Evolutionary conservation across 805 yeast species (phyloP), one percentile per base, ranked within the genome.

Genomic region (Kodamaea hsintzibuensis): DNA sequence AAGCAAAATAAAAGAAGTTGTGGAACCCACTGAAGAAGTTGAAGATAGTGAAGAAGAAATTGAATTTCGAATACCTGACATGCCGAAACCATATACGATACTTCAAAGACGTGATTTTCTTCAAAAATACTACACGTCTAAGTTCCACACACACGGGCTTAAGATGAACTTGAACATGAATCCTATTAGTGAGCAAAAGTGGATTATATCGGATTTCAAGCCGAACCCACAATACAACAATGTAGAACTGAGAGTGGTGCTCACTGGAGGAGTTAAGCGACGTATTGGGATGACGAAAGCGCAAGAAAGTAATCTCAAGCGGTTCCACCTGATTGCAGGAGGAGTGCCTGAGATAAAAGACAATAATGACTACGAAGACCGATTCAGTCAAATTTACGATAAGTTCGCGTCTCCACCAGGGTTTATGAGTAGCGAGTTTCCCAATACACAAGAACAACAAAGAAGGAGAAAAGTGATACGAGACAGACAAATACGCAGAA

Each of bases 401-500:
- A 69, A 69, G 55, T 67, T 71, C 47, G 71, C 72, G 51, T 67
- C 73, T 4, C 78, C 78, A 2, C 76, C 77, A 2, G 77, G 77
- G 14, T 73, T 69, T 55, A 73, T 73, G 76, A 57, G 59, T 16
- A 72, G 73, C 17, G 74, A 70, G 45, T 73, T 73, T 51, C 74
- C 74, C 6, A 58, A 60, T 39, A 71, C 74, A 1, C 75, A 71
- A 51, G 77, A 73, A 52, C 61, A 53, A 17, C 47, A 33, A 38
- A 55, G 61, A 22, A 54, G 73, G 19, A 60, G 64, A 51, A 53
- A 54, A 9, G 44, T 62, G 7, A 58, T 63, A 9, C 57, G 57
- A 4, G 53, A 55, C 9, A 57, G 74, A 19, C 72, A 70, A 49
- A 47, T 48, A 8, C 64, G 64, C 9, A 58, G 78, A 44, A 55